Percentiles rank a stretch among this genome's conserved stretches.
These are phyloP conservation scores for Russula ochroleuca DNA, from an alignment of 768 basidiomycete genomes.

Conservation along the genomic window DNA sequence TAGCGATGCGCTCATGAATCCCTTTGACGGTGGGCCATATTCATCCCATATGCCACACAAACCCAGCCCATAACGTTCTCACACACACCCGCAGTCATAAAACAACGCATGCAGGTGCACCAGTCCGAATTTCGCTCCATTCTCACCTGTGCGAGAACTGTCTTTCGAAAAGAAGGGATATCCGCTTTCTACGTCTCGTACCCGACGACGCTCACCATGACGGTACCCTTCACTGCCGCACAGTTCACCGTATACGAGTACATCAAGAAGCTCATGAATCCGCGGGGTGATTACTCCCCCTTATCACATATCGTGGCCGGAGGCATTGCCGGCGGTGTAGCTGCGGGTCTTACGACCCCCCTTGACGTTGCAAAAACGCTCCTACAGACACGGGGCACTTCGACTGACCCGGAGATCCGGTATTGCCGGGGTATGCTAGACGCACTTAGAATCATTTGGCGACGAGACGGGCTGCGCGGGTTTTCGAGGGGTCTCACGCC, in stretches of 20 bases:
- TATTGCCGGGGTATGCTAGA: conserved; percentile 79
- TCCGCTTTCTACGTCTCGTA: conserved; percentile 97
- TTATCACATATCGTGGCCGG: conserved; percentile 88
- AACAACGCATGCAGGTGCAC: conserved; percentile 99
- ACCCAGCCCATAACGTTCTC: conserved; percentile 11
- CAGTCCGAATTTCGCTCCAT: conserved; percentile 89
- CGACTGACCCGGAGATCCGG: conserved; percentile 80
- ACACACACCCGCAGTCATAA: conserved; percentile 75
- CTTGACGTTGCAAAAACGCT: conserved; percentile 98
- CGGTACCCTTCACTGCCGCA: conserved; percentile 96
- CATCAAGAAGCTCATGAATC: conserved; percentile 81
- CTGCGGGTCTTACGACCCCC: conserved; percentile 93
- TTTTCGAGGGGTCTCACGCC: conserved; percentile 87
- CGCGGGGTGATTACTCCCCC: conserved; percentile 85
- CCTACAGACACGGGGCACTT: conserved; percentile 90
- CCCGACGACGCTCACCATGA: conserved; percentile 94
- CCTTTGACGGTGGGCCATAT: conserved; percentile 82
- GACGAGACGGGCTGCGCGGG: conserved; percentile 77
- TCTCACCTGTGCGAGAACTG: conserved; percentile 74
- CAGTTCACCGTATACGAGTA: conserved; percentile 97
- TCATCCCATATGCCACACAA: conserved; percentile 5
- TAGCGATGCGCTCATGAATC: conserved; percentile 98
- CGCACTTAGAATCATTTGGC: conserved; percentile 85
- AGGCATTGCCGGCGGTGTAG: conserved; percentile 87
- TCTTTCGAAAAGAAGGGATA: conserved; percentile 83